A percentile compares a stretch with the other conserved stretches of the same genome.
These are phyloP conservation scores for Suhomyces tanzawaensis DNA, from an alignment of 805 yeast genomes.

Conservation along the genomic window DNA sequence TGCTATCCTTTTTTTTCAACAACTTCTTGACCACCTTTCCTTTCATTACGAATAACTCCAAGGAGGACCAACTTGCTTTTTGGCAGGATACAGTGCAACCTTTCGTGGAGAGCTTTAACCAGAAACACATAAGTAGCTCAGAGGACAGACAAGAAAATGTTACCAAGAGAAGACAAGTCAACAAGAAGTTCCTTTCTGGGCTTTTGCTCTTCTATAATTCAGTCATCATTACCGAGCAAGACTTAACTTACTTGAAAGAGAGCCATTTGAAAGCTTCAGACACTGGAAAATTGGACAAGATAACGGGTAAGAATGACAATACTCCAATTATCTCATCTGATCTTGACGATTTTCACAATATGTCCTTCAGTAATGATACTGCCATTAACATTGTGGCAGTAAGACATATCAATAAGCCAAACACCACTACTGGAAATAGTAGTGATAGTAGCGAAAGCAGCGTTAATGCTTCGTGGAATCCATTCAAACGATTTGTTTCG, in stretches of 20 bases:
- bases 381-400: constrained; percentile 72
- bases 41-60: constrained; percentile 51
- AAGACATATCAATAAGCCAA: constrained; percentile 21
- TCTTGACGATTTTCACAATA: constrained; percentile 19
- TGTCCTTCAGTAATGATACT: constrained; percentile 52
- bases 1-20: constrained; percentile 63
- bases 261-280: constrained; percentile 37
- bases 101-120: constrained; percentile 75
- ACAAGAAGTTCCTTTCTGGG: constrained; percentile 58
- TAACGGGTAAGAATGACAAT: constrained; percentile 8
- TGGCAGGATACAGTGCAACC: constrained; percentile 82
- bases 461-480: constrained; percentile 15
- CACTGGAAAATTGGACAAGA: constrained; percentile 35
- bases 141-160: constrained; percentile 75
- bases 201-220: constrained; percentile 72
- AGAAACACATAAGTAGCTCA: constrained; percentile 66
- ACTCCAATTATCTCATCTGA: neutral
- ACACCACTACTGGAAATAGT: constrained; percentile 5
- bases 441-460: neutral
- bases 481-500: constrained; percentile 10
- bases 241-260: constrained; percentile 42
- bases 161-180: constrained; percentile 57
- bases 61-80: constrained; percentile 50
- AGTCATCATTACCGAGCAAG: constrained; percentile 62
- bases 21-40: constrained; percentile 72